Base-by-base conservation (phyloP, 345 rosid species). In the Moricandia arvensis region DNA sequence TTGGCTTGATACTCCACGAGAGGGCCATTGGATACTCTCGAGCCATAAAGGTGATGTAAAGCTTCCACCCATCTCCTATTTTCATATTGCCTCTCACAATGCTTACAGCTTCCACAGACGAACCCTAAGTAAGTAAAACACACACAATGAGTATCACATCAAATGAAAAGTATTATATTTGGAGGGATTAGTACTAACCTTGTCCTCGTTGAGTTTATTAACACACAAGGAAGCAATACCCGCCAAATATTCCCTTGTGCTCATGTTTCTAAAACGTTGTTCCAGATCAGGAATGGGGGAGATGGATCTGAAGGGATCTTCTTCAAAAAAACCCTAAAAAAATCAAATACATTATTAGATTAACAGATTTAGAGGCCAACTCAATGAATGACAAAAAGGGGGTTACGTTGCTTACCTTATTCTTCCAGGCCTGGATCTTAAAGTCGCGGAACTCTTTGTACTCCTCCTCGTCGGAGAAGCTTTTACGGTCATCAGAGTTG, bases 1-100 rank as follows among this genome's bases (percentile, higher is more conserved):
- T 58, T 13, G 35, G 63, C 63, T 58, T 58, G 63, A 58, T 58
- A 58, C 63, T 58, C 63, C 17, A 27, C 8, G 35, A 6, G 63
- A 29, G 9, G 34, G 8, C 63, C 63, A 24, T 2, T 3, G 35
- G 18, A 27, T 58, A 7, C 63, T 58, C 63, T 27, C 63, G 63
- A 13, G 63, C 63, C 63, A 29, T 27, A 29, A 58, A 58, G 35
- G 63, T 58, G 33, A 58, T 58, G 63, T 58, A 58, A 4, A 58
- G 35, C 35, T 58, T 58, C 35, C 35, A 27, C 35, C 35, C n/a
- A 26, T 2, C 34, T 58, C 62, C 62, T 58, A 6, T 16, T 26
- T 12, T 26, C 10, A 11, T 2, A 10, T 58, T 58, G 62, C 16
- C 62, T 58, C 62, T 58, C 16, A 58, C 63, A n/a, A 59, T n/a